A percentile compares a stretch with the other conserved stretches of the same genome.
Conservation (phyloP, 257 asterid genomes). For the Gardenia jasminoides region DNA sequence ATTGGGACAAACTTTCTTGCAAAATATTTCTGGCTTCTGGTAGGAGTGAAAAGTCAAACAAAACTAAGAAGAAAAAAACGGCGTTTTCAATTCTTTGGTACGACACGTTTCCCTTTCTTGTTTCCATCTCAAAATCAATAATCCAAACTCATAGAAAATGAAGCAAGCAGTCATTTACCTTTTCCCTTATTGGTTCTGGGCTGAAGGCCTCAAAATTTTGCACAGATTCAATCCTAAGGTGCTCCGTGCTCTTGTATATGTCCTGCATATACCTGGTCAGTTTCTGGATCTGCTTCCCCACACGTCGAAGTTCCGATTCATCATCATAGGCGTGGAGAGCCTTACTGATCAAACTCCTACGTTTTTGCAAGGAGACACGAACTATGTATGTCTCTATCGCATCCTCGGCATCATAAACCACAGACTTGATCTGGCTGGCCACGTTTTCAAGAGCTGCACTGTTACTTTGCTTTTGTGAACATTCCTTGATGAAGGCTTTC, state of each 20-base stretch:
- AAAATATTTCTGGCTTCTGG: too few species aligned
- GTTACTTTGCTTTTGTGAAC: background rate
- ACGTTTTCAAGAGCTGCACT: background rate
- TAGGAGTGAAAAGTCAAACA: too few species aligned
- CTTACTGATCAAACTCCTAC: background rate
- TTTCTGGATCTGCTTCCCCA: background rate
- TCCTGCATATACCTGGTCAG: background rate
- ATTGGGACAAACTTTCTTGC: too few species aligned
- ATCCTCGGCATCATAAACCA: conserved; percentile 7
- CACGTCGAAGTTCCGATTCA: background rate
- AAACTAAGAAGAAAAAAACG: too few species aligned
- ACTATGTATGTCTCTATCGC: background rate
- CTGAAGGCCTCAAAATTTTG: too few species aligned
- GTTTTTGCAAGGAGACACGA: background rate
- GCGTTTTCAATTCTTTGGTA: too few species aligned
- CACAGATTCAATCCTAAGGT: too few species aligned
- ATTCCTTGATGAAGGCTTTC: background rate
- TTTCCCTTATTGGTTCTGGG: too few species aligned
- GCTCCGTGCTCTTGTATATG: background rate
- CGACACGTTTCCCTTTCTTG: too few species aligned
- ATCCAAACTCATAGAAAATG: too few species aligned
- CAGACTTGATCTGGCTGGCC: background rate
- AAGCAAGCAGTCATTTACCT: too few species aligned
- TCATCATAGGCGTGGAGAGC: background rate
- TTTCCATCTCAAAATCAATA: too few species aligned